A percentile compares a stretch with the other conserved stretches of the same genome.
Conservation (phyloP, 2,329 filamentous ascomycete species). For the Penicillium sp. region DNA sequence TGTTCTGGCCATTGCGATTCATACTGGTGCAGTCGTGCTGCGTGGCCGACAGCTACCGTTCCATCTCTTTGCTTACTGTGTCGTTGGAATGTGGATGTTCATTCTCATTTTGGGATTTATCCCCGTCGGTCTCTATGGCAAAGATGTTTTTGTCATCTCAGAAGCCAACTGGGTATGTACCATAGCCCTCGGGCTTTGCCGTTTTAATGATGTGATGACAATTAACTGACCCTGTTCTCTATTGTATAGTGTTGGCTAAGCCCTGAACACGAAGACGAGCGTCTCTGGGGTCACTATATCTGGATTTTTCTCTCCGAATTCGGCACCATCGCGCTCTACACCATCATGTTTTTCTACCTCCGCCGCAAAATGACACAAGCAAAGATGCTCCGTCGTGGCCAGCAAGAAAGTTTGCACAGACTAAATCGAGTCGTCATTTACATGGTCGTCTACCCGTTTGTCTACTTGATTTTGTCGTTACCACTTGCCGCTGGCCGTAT, state of each 20-base stretch:
- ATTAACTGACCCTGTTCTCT: not conserved
- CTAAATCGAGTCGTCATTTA: constrained; percentile 48
- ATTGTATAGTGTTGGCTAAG: constrained; percentile 55
- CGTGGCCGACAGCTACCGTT: constrained; percentile 53
- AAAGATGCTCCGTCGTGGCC: constrained; percentile 34
- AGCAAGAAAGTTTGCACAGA: constrained; percentile 38
- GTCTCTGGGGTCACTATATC: constrained; percentile 57
- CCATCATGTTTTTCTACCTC: constrained; percentile 53
- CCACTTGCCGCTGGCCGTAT: constrained; percentile 59
- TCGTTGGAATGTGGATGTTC: constrained; percentile 51
- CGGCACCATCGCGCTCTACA: constrained; percentile 55
- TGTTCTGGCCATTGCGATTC: constrained; percentile 57
- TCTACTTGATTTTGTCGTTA: constrained; percentile 65
- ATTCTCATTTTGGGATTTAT: constrained; percentile 53
- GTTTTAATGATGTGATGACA: not conserved
- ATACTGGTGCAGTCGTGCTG: constrained; percentile 54
- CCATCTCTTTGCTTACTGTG: constrained; percentile 47
- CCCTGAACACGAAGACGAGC: constrained; percentile 46
- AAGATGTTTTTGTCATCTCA: constrained; percentile 50
- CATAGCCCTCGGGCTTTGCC: not conserved
- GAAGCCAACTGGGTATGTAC: constrained; percentile 53
- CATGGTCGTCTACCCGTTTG: constrained; percentile 52
- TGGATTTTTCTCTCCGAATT: constrained; percentile 61
- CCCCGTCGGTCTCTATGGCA: constrained; percentile 48
- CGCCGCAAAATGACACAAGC: constrained; percentile 48